Conservation (phyloP, 305 asterid species). For the Fraxinus ornus region DNA sequence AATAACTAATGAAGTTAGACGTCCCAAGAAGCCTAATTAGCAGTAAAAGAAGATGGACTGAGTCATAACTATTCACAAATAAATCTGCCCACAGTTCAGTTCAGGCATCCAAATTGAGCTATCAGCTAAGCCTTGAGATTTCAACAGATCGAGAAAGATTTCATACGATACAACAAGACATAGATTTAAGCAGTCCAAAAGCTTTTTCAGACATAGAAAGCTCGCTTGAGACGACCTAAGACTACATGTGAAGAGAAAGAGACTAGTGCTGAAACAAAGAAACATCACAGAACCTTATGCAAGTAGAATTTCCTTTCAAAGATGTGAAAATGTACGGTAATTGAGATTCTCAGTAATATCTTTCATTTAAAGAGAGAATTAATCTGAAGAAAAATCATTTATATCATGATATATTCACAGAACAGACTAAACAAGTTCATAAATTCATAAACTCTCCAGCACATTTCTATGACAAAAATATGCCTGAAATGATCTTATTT, state of each 20-base stretch:
- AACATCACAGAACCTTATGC: not conserved
- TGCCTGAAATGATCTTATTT: not conserved
- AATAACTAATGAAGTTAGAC: not conserved
- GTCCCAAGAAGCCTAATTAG: not conserved
- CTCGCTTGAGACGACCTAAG: not conserved
- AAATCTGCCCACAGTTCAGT: not conserved
- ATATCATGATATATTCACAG: not conserved
- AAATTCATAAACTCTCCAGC: not conserved
- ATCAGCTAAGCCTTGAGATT: not conserved
- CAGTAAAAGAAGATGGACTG: not conserved
- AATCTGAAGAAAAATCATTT: not conserved
- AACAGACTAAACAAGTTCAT: not conserved
- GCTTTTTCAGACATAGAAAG: not conserved
- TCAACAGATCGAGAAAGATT: not conserved
- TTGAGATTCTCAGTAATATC: not conserved
- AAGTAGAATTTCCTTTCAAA: not conserved
- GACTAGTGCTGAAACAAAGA: not conserved
- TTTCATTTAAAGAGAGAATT: not conserved
- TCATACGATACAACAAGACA: not conserved
- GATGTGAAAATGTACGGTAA: not conserved
- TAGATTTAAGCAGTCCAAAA: not conserved
- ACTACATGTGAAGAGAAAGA: not conserved
- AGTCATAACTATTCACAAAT: not conserved
- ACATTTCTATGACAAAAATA: not conserved
- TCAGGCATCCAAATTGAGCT: not conserved